Percentiles rank a stretch among this genome's conserved stretches.
Conservation (phyloP, 2,329 filamentous ascomycete species). For the Pseudogymnoascus sp. region DNA sequence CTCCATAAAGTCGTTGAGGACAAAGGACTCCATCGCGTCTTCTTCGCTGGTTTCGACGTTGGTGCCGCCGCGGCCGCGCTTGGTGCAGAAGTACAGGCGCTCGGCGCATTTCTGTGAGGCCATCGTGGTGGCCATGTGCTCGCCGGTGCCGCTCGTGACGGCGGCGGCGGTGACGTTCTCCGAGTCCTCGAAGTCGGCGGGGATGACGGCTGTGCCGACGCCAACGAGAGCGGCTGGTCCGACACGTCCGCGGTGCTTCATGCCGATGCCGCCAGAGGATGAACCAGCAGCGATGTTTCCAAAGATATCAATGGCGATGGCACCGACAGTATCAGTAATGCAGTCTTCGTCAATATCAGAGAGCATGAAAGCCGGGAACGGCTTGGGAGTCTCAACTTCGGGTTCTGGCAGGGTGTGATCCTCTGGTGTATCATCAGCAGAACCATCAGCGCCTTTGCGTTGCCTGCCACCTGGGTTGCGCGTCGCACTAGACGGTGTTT, state of each 20-base stretch:
- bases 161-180: conserved; percentile 66
- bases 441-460: conserved; percentile 22
- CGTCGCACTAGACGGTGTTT: conserved; percentile 16
- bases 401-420: neutral
- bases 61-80: conserved; percentile 50
- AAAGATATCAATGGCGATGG: conserved; percentile 79
- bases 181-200: conserved; percentile 60
- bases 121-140: conserved; percentile 95
- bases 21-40: conserved; percentile 67
- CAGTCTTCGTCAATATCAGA: conserved; percentile 40
- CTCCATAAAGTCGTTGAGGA: conserved; percentile 83
- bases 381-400: neutral
- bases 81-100: conserved; percentile 66
- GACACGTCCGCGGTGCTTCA: conserved; percentile 90
- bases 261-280: conserved; percentile 94
- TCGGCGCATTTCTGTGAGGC: conserved; percentile 82
- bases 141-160: conserved; percentile 89
- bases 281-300: conserved; percentile 90
- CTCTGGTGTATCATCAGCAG: conserved; percentile 8
- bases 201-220: conserved; percentile 84
- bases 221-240: conserved; percentile 91
- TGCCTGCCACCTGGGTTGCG: conserved; percentile 10
- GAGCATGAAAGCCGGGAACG: neutral
- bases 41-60: conserved; percentile 68
- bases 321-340: conserved; percentile 90